These are phyloP conservation scores for Phialocephala subalpina DNA, from an alignment of 2,329 filamentous ascomycete species.

Conservation along the genomic window DNA sequence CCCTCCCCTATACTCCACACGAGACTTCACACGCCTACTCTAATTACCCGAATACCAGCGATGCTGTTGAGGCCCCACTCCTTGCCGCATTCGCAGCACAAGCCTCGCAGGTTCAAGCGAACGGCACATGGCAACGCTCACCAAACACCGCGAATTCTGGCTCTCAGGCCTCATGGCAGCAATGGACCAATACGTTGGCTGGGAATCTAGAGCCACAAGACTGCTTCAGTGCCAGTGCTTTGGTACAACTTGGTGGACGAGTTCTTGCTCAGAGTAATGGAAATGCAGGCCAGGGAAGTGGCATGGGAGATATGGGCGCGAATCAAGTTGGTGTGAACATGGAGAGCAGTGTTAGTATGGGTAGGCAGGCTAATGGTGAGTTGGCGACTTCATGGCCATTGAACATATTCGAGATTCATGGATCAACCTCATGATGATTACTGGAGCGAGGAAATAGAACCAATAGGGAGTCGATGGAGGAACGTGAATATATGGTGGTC, in stretches of 20 bases:
- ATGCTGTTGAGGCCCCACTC: constrained; percentile 38
- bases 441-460: not conserved
- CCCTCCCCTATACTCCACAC: constrained; percentile 35
- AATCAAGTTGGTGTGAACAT: constrained; percentile 12
- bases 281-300: constrained; percentile 11
- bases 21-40: constrained; percentile 31
- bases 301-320: constrained; percentile 14
- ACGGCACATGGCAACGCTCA: constrained; percentile 33
- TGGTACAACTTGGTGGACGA: constrained; percentile 43
- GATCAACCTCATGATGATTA: not conserved
- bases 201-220: constrained; percentile 43
- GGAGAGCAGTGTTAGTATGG: constrained; percentile 12
- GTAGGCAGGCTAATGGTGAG: constrained; percentile 13
- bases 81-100: constrained; percentile 39
- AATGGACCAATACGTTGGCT: constrained; percentile 42
- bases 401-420: constrained; percentile 37
- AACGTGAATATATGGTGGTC: not conserved
- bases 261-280: constrained; percentile 29
- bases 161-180: constrained; percentile 41
- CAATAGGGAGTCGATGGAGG: not conserved
- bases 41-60: constrained; percentile 27
- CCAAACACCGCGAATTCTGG: constrained; percentile 30
- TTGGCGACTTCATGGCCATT: constrained; percentile 34
- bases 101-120: constrained; percentile 45
- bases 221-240: constrained; percentile 41